phyloP scores from a whole-genome alignment of 345 rosid species.

The Erucastrum elatum region DNA sequence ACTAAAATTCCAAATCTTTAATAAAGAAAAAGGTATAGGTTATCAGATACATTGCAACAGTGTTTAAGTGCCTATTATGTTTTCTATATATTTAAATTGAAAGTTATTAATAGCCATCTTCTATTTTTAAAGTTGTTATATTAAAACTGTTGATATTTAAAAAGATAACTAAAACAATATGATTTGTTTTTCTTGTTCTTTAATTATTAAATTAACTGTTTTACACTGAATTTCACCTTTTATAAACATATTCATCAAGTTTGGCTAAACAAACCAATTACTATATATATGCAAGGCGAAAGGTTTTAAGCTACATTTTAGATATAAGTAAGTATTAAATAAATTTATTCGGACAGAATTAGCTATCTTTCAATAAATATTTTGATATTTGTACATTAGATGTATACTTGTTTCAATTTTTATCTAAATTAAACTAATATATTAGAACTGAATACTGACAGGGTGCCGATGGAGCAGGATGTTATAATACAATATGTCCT shows the following conservation, averaged over 20 bases:
- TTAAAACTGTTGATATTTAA: too few species aligned
- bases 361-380: neutral
- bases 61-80: neutral
- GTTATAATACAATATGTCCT: conserved; percentile 21
- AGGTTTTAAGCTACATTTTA: too few species aligned
- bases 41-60: neutral
- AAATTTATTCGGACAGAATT: neutral
- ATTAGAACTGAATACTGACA: neutral
- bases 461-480: conserved; percentile 25
- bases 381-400: neutral
- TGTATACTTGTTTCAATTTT: neutral
- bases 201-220: too few species aligned
- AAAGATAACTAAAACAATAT: too few species aligned
- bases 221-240: too few species aligned
- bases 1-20: neutral
- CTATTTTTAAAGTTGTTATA: neutral
- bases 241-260: neutral
- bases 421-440: neutral
- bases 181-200: too few species aligned
- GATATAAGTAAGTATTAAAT: neutral
- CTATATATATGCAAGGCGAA: too few species aligned
- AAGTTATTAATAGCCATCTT: neutral
- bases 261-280: neutral
- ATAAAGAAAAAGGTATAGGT: neutral
- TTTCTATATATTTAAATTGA: neutral